Base-by-base conservation (phyloP, 768 basidiomycete species). In the Podaxis pistillaris region DNA sequence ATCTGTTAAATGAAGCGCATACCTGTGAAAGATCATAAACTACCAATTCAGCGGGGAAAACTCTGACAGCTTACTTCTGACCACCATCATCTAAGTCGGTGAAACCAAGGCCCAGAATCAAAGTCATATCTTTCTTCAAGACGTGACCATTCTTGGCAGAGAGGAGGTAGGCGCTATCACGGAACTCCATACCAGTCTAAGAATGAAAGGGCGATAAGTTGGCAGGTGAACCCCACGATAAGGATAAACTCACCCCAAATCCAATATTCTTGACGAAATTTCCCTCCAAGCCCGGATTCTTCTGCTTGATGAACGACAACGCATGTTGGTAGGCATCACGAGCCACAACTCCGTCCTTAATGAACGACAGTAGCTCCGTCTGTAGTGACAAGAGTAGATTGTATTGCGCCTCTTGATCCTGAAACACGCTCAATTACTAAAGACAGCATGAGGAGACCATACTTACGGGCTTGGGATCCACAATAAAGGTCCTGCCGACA, bases 321-420 rank as follows among this genome's bases (percentile, higher is more conserved):
- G 93, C 88, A 63, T 86, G 85, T 53, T 88, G 85, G 73, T 97
- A 94, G n/a, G 93, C 79, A 51, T 97, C 95, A 51, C 89, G 88
- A 51, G 86, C 81, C 2, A 82, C 74, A 1, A 86, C 83, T 5
- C 94, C 94, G 22, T 94, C 90, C 70, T 89, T 91, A 74, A 98
- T 85, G 68, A 86, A 81, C 11, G 82, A 77, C 17, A 96, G 72
- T 9, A 96, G 76, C 66, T 93, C 91, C 12, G 83, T 73, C 72
- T 98, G 94, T 22, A 98, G 75, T 11, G 86, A 81, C 17, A 95
- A 73, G 50, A 98, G 80, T 19, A 95, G 78, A 46, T 82, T 82
- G 73, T 97, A 98, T 65, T 93, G 88, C 4, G 85, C 81, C 78
- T 98, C 94, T 89, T 98, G 96, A 59, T 91, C 88, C 96, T 98